Base-by-base conservation (phyloP, 768 basidiomycete species). In the Asterophora lycoperdoides region DNA sequence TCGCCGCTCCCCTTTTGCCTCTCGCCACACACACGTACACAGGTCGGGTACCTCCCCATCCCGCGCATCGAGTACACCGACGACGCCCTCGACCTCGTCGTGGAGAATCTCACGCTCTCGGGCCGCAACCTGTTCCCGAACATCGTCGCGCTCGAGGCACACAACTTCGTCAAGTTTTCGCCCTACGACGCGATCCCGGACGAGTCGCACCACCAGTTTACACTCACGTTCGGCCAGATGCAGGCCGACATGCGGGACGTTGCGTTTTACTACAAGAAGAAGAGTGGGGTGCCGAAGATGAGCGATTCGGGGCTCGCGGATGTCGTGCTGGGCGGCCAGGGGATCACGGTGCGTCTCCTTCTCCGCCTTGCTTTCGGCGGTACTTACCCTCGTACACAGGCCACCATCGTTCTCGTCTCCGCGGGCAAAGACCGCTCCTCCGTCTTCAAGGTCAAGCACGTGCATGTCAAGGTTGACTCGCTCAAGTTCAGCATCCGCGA, bases 191-290 rank as follows among this genome's bases (percentile, higher is more conserved):
- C 66, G 4, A 73, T 76, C 43, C 58, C 67, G 4, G 90, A 90
- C 62, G 73, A 81, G 54, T 65, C 73, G 23, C 76, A 78, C 56
- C 90, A 95, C 64, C 77, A 80, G 46, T 81, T 96, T 61, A 84
- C 77, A 30, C 63, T 96, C 46, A 82, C 80, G 7, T 74, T 96
- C 32, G 74, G 73, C 23, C 93, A 97, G 65, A 88, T 96, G 57
- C 93, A 97, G 63, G 87, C 88, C 5, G 93, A 96, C 56, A 87
- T 98, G 80, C 80, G 89, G 13, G 93, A 97, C 57, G 89, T 96
- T 11, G 86, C 88, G 8, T 95, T 98, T 66, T 91, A 86, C 63
- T 93, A 90, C 74, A 76, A 75, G 55, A 90, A 84, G 75, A 94
- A 93, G 79, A 78, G 72, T 5, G 90, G 90, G 3, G 79, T 90